phyloP scores from a whole-genome alignment of 73 alveolate species.

The Paramecium sonneborni region DNA sequence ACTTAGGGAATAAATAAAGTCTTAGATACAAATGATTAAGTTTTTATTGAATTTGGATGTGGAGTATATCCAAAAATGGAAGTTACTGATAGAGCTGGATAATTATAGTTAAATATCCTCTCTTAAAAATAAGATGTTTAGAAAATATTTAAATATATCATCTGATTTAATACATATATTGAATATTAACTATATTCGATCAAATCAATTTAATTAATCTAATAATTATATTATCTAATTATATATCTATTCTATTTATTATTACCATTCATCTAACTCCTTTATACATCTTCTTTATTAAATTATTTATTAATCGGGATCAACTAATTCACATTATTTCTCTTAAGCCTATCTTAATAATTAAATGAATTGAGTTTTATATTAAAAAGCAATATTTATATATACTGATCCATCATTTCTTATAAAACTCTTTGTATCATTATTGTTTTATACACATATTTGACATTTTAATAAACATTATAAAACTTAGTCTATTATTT shows the following conservation, averaged over 20 bases:
- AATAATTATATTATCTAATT: neutral
- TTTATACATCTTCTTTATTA: neutral
- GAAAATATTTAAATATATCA: neutral
- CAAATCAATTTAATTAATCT: neutral
- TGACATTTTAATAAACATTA: neutral
- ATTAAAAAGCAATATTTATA: neutral
- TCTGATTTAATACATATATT: neutral
- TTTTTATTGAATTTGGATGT: slow-evolving; percentile 36
- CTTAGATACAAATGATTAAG: slow-evolving; percentile 22
- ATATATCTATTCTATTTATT: neutral
- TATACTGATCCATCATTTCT: slow-evolving; percentile 5
- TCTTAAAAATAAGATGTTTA: neutral
- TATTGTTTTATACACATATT: neutral
- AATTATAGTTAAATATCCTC: neutral
- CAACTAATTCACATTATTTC: neutral
- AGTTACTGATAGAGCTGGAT: neutral
- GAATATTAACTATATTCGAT: too few relatives aligned
- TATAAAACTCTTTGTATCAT: neutral
- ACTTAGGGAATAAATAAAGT: neutral
- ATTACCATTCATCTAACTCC: neutral
- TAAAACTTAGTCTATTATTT: neutral
- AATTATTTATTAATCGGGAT: neutral
- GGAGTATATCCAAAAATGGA: slow-evolving; percentile 46
- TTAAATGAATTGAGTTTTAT: neutral
- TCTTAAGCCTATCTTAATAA: neutral